Evolutionary conservation across 495 filamentous ascomycete species (phyloP).

Genomic region (Oleoguttula mirabilis): DNA sequence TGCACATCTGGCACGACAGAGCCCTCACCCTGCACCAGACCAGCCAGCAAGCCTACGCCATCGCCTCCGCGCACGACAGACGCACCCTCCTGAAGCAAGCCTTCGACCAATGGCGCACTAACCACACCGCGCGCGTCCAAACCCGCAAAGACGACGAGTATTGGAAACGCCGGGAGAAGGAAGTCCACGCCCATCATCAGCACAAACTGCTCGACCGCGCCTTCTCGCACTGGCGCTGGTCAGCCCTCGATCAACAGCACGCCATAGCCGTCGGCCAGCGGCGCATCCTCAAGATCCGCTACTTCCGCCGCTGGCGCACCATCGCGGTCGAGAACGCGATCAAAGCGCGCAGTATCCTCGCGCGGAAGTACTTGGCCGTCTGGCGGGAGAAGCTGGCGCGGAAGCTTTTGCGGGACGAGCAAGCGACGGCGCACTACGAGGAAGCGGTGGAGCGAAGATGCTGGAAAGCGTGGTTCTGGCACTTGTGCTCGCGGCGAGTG

Average conservation of each 20-base stretch:
- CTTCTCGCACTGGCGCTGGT: conserved; percentile 61
- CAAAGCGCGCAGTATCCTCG: conserved; percentile 51
- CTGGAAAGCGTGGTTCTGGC: conserved; percentile 17
- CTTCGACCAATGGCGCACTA: conserved; percentile 46
- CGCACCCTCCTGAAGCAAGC: conserved; percentile 41
- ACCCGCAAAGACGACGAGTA: conserved; percentile 9
- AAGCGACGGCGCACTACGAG: conserved; percentile 11
- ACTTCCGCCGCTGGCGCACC: conserved; percentile 66
- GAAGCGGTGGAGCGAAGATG: conserved; percentile 8
- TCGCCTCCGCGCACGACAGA: conserved; percentile 42
- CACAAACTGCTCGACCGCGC: conserved; percentile 49
- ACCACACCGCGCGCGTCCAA: conserved; percentile 32
- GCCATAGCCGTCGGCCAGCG: conserved; percentile 48
- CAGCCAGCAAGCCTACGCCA: conserved; percentile 36
- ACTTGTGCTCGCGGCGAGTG: conserved; percentile 15
- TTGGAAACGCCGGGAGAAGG: neutral
- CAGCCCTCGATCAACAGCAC: conserved; percentile 46
- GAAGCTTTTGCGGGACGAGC: conserved; percentile 21
- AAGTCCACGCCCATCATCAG: neutral
- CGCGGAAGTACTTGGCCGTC: conserved; percentile 43
- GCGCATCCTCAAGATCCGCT: conserved; percentile 58
- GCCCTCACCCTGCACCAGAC: conserved; percentile 36
- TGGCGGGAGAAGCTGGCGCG: conserved; percentile 40
- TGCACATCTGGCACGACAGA: conserved; percentile 42
- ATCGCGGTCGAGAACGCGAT: conserved; percentile 58